A percentile compares a stretch with the other conserved stretches of the same genome.
Evolutionary conservation across 2,329 filamentous ascomycete genomes (phyloP).

Genomic region (Exophiala sp.): DNA sequence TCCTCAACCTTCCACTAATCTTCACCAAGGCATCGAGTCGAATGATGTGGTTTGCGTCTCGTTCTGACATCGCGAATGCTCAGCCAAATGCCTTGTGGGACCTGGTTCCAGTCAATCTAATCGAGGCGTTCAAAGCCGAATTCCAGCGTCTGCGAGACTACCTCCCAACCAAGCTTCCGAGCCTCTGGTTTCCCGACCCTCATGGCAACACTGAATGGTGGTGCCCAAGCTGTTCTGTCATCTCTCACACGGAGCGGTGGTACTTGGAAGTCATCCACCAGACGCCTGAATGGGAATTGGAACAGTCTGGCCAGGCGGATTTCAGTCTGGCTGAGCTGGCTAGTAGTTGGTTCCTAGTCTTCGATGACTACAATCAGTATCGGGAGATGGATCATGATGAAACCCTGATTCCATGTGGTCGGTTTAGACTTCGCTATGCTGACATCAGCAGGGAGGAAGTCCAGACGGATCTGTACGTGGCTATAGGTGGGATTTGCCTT

Average conservation of each 20-base stretch:
- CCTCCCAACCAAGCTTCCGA: background rate
- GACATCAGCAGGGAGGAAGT: slow-evolving; percentile 1
- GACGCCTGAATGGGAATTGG: background rate
- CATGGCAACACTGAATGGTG: background rate
- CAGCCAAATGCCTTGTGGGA: background rate
- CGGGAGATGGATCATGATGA: background rate
- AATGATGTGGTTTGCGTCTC: background rate
- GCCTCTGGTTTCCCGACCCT: slow-evolving; percentile 1
- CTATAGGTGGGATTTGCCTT: background rate
- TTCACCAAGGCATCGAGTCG: slow-evolving; percentile 1
- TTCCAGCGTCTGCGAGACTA: background rate
- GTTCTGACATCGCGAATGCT: background rate
- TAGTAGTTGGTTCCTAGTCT: no score
- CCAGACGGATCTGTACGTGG: background rate
- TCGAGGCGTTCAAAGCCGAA: background rate
- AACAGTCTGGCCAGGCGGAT: background rate
- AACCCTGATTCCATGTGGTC: background rate
- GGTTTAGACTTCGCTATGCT: slow-evolving; percentile 1
- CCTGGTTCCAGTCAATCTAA: background rate
- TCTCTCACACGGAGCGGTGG: slow-evolving; percentile 4
- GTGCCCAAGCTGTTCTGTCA: background rate
- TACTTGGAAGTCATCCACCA: background rate
- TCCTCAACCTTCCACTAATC: background rate
- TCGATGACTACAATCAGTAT: no score
- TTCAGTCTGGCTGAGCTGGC: no score